A percentile compares a stretch with the other conserved stretches of the same genome.
Conservation (phyloP, 1,284 basidiomycete species). For the Fistulinella cinereoalba region DNA sequence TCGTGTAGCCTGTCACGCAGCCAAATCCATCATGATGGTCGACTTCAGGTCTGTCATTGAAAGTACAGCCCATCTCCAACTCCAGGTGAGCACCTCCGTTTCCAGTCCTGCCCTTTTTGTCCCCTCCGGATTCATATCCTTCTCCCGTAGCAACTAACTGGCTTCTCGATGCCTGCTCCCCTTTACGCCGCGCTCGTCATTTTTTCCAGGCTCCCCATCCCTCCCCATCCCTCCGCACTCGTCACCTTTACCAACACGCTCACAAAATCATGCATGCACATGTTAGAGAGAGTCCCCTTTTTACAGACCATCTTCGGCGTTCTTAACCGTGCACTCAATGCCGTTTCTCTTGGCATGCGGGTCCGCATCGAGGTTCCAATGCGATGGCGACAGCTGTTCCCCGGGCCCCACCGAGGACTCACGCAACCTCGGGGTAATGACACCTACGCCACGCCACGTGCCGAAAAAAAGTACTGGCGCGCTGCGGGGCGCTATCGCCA, state of each 20-base stretch:
- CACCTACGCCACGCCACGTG: conserved; percentile 21
- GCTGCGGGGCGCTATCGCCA: conserved; percentile 25
- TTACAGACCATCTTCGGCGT: conserved; percentile 10
- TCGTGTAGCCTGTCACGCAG: no score
- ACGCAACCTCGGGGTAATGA: conserved; percentile 1
- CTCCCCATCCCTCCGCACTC: conserved; percentile 4
- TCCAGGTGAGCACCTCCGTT: conserved; percentile 8
- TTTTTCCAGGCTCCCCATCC: conserved; percentile 8
- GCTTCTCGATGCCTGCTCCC: conserved; percentile 3
- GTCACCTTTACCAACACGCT: conserved; percentile 7
- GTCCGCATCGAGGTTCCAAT: conserved; percentile 11
- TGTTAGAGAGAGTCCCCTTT: not conserved
- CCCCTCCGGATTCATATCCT: not conserved
- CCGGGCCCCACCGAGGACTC: not conserved
- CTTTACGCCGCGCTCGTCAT: conserved; percentile 10
- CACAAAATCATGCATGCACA: not conserved
- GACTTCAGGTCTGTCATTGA: conserved; percentile 14
- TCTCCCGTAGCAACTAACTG: conserved; percentile 4
- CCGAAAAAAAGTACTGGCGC: conserved; percentile 33
- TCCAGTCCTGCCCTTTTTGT: not conserved
- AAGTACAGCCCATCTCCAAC: conserved; percentile 5
- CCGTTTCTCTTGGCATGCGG: conserved; percentile 15
- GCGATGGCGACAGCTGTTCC: conserved; percentile 10
- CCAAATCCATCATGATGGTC: conserved; percentile 1
- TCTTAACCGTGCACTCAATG: conserved; percentile 14